These are phyloP conservation scores for Flaveria linearis DNA, from an alignment of 129 eudicot genomes.

Conservation along the genomic window DNA sequence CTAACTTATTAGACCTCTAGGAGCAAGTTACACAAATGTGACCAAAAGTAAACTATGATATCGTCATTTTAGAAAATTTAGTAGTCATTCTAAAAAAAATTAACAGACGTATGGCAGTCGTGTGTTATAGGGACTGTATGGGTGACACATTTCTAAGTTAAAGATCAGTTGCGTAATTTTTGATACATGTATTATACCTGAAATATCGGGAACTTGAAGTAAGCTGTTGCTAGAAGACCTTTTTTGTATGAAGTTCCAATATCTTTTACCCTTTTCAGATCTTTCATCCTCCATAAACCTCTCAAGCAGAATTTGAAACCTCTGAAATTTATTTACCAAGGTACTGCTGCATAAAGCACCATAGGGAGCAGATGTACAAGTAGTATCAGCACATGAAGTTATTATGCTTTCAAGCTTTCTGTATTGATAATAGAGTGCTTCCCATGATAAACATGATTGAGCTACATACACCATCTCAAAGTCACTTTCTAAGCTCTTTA, in stretches of 20 bases:
- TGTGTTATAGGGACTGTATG: too few relatives aligned
- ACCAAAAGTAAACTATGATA: too few relatives aligned
- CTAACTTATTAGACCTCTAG: too few relatives aligned
- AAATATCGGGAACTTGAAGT: conserved; percentile 58
- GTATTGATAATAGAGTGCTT: conserved; percentile 58
- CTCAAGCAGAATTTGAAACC: conserved; percentile 55
- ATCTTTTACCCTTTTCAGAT: conserved; percentile 41
- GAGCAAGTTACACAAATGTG: too few relatives aligned
- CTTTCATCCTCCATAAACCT: conserved; percentile 70
- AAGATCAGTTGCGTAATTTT: too few relatives aligned
- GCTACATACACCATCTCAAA: conserved; percentile 70
- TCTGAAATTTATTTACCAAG: conserved; percentile 46
- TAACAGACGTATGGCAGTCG: too few relatives aligned
- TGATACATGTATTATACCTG: conserved; percentile 34
- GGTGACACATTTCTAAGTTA: too few relatives aligned
- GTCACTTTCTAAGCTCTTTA: conserved; percentile 57
- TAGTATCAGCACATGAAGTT: conserved; percentile 18
- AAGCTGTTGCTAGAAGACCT: conserved; percentile 51
- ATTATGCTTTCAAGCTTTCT: conserved; percentile 45
- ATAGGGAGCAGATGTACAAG: conserved; percentile 24
- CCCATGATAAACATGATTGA: conserved; percentile 73
- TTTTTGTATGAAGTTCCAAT: conserved; percentile 37
- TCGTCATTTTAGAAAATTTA: too few relatives aligned
- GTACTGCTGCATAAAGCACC: conserved; percentile 38
- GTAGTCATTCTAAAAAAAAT: too few relatives aligned